Conservation (phyloP, 768 basidiomycete genomes). For the Terana coerulea region DNA sequence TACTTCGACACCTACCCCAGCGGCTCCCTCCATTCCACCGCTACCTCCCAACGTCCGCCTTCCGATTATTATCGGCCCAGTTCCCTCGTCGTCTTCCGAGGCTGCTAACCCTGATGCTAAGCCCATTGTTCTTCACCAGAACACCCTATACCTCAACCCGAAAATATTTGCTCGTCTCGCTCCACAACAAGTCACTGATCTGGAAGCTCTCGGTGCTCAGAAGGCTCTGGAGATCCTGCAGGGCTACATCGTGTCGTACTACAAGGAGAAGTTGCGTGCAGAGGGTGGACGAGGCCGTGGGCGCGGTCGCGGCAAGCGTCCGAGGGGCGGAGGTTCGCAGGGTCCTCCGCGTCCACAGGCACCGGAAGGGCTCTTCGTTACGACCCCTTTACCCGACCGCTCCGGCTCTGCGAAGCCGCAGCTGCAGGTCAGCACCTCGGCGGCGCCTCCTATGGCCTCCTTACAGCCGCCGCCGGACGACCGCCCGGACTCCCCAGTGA, state of each 20-base stretch:
- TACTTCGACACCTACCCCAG: conserved; percentile 15
- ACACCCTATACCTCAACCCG: conserved; percentile 81
- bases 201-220: conserved; percentile 79
- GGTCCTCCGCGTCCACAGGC: conserved; percentile 19
- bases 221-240: conserved; percentile 80
- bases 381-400: conserved; percentile 34
- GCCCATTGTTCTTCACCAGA: conserved; percentile 81
- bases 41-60: conserved; percentile 51
- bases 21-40: conserved; percentile 17
- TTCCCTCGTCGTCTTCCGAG: conserved; percentile 46
- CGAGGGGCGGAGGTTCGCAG: conserved; percentile 36
- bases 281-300: conserved; percentile 31
- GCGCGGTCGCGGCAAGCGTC: conserved; percentile 39
- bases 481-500: conserved; percentile 30
- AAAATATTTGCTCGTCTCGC: conserved; percentile 78
- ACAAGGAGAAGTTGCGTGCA: conserved; percentile 68
- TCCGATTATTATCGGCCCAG: conserved; percentile 73
- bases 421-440: conserved; percentile 9
- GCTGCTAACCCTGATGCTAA: conserved; percentile 31
- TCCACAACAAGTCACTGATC: conserved; percentile 63
- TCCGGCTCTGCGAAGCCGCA: conserved; percentile 14
- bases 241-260: conserved; percentile 76
- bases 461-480: conserved; percentile 17
- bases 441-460: conserved; percentile 14
- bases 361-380: conserved; percentile 40